Conservation (phyloP, 768 basidiomycete genomes). For the Tricholoma sp. region DNA sequence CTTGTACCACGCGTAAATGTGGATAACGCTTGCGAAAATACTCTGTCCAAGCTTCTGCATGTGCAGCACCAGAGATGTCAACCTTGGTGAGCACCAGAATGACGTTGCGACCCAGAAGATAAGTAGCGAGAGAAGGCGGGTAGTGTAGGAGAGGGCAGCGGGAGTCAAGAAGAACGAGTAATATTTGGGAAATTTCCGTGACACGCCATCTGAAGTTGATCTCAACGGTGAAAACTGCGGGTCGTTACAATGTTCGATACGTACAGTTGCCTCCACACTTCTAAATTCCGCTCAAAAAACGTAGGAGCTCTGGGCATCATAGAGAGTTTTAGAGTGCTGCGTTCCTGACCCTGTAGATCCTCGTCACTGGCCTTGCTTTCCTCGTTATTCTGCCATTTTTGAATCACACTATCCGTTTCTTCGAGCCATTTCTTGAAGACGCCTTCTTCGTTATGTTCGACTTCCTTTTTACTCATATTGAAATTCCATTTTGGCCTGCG, state of each 20-base stretch:
- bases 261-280: slow-evolving; percentile 92
- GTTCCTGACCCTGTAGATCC: slow-evolving; percentile 7
- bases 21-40: slow-evolving; percentile 55
- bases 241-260: slow-evolving; percentile 22
- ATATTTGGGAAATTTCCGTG: slow-evolving; percentile 83
- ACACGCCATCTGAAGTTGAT: slow-evolving; percentile 76
- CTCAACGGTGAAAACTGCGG: slow-evolving; percentile 6
- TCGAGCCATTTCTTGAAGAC: slow-evolving; percentile 75
- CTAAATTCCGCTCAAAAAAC: slow-evolving; percentile 85
- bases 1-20: slow-evolving; percentile 56
- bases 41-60: slow-evolving; percentile 59
- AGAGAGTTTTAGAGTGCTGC: slow-evolving; percentile 2
- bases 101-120: slow-evolving; percentile 50
- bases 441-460: slow-evolving; percentile 88
- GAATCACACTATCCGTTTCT: slow-evolving; percentile 53
- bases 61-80: slow-evolving; percentile 71
- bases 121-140: slow-evolving; percentile 68
- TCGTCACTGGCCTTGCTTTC: slow-evolving; percentile 11
- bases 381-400: slow-evolving; percentile 40
- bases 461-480: slow-evolving; percentile 82
- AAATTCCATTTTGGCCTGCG: slow-evolving; percentile 82
- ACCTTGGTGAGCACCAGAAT: slow-evolving; percentile 85
- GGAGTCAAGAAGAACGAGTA: slow-evolving; percentile 84
- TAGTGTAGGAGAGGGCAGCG: slow-evolving; percentile 86
- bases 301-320: slow-evolving; percentile 61